Evolutionary conservation across 2,329 filamentous ascomycete genomes (phyloP), one percentile per base, ranked within the genome.

Genomic region (Nannizziopsis barbatae): DNA sequence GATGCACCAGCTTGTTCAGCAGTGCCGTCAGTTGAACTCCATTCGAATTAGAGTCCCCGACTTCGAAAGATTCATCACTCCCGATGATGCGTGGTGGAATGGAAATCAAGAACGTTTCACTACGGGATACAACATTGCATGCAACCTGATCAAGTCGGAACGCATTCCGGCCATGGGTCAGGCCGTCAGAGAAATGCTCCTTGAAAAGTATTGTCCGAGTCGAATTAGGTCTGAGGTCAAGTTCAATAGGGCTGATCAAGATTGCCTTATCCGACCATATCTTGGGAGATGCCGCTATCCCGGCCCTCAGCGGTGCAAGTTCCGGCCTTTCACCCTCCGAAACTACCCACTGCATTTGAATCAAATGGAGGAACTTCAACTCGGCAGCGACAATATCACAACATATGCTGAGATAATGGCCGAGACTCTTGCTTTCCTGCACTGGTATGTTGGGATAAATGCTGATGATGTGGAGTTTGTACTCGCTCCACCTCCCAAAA

Each of bases 391-490:
- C 0, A n/a, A n/a, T n/a, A 55, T 60, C 0, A 1, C 44, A 0
- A 17, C 44, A 0, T 76, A 74, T 51, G 69, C 72, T 0, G 46
- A 47, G 1, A 59, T 61, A 0, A 75, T 79, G 67, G 76, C 71
- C 0, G 65, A 73, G 3, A 64, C 69, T 0, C 64, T 79, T 0
- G 74, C 75, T 0, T 61, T 72, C 2, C 60, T 79, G 44, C 70
- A 75, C 51, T 80, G 73, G 75, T 40, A 54, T 1, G 69, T 64
- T 0, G 52, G 60, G 9, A 56, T 76, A 0, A 74, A 79, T 52
- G 75, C 68, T 0, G 72, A 71, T 32, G 75, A 77, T 40, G 65
- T 80, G 1, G 74, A 80, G 42, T 79, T 77, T 53, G 75, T 79
- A 0, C 65, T 79, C 2, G 64, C 58, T 0, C 49, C 57, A 2